These are phyloP conservation scores for Phytopythium sindhum DNA, from an alignment of 352 stramenopile genomes.

Conservation along the genomic window DNA sequence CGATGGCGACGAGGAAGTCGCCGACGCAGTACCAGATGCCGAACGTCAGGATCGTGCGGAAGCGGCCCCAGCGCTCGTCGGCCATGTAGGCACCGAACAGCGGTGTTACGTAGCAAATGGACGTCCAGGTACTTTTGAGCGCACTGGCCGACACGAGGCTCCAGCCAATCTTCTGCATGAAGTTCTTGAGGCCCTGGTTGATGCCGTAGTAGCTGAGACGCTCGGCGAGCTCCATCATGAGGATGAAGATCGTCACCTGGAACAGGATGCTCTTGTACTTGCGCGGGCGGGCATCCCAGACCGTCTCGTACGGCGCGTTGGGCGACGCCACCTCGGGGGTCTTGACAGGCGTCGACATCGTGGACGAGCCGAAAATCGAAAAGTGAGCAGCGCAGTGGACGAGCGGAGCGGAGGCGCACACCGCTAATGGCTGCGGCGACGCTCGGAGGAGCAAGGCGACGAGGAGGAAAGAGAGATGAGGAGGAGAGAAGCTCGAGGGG, in stretches of 20 bases:
- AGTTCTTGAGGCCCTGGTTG: constrained; percentile 54
- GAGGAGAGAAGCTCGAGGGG: too few relatives aligned
- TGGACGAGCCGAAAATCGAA: neutral
- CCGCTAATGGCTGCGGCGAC: too few relatives aligned
- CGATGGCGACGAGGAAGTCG: constrained; percentile 51
- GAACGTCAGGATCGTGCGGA: constrained; percentile 54
- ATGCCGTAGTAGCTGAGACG: constrained; percentile 57
- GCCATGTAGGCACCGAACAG: constrained; percentile 61
- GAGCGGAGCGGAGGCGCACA: neutral
- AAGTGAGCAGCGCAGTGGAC: neutral
- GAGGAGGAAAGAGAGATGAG: too few relatives aligned
- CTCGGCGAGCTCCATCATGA: constrained; percentile 65
- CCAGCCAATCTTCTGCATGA: constrained; percentile 61
- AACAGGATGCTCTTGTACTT: constrained; percentile 65
- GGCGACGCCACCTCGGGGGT: constrained; percentile 20
- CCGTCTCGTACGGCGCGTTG: constrained; percentile 14
- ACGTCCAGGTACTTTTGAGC: too few relatives aligned
- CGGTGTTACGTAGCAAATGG: constrained; percentile 58
- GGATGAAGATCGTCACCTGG: constrained; percentile 57
- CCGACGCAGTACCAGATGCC: constrained; percentile 52
- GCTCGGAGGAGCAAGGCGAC: too few relatives aligned
- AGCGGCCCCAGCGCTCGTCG: constrained; percentile 59
- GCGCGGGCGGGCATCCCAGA: constrained; percentile 37
- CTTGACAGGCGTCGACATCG: constrained; percentile 17
- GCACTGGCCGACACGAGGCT: too few relatives aligned